Base-by-base conservation (phyloP, 2,329 filamentous ascomycete species). In the Hypocreales sp. region DNA sequence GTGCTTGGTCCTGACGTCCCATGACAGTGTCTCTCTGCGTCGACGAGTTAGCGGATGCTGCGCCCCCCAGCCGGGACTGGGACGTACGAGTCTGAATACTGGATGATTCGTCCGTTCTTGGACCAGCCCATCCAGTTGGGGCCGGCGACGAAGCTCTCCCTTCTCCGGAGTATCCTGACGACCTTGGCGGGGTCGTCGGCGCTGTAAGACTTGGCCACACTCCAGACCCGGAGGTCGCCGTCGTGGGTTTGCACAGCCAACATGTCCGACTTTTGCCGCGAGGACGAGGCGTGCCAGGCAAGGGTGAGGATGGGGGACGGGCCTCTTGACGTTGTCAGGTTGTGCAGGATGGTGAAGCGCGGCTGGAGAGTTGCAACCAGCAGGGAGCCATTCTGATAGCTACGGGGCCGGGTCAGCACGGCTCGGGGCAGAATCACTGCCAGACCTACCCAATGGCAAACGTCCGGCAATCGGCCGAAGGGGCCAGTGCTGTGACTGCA, bases 101-200 rank as follows among this genome's bases (percentile, higher is more conserved):
- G 90, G 36, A 98, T 74, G 38, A 98, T 84, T 39, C 86, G 79
- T 21, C 90, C 90, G 57, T 93, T 95, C 56, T 94, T 95, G 0
- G 90, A 95, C 90, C 90, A 98, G 13, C 75, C 79, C 63, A 94
- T 86, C 90, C 90, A 98, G 48, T 92, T 93, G 20, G 81, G 78
- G 2, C 83, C 83, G 3, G 72, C 57, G 19, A 72, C 59, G 38
- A 68, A 74, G 37, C 74, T 74, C 34, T 93, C 84, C 7, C 74
- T 74, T 41, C 80, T 68, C 49, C 82, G 87, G 26, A 98, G 58
- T 16, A 92, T 76, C 35, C 90, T 69, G 33, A 95, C 92, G 7
- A 94, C 79, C 44, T 86, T 87, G 20, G 86, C 86, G 12, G 77
- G 66, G 39, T 93, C 79, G 25, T 67, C 72, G 41, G 67, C 53